Conservation (phyloP, 2,329 filamentous ascomycete genomes). For the Leptographium radiaticola region DNA sequence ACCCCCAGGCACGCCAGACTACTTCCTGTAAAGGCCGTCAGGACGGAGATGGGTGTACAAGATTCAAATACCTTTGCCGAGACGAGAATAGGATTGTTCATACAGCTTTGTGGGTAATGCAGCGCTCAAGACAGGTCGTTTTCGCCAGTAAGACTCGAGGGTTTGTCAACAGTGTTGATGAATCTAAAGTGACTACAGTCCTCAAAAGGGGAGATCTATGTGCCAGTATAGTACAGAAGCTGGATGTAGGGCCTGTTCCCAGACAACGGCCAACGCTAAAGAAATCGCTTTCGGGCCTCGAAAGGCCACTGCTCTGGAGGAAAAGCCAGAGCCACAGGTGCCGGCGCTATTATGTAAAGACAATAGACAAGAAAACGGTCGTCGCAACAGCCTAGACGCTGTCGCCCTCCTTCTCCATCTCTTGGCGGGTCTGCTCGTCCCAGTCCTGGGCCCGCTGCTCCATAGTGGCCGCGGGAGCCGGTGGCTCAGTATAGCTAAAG, state of each 20-base stretch:
- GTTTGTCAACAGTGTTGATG: too few species aligned
- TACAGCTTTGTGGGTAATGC: background rate
- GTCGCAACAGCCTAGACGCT: background rate
- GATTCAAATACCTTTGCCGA: background rate
- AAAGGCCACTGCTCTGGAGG: background rate
- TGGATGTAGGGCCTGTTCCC: too few species aligned
- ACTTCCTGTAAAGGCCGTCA: constrained; percentile 65
- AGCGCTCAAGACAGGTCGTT: too few species aligned
- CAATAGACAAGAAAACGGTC: background rate
- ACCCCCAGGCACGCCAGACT: constrained; percentile 70
- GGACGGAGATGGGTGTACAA: background rate
- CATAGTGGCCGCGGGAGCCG: background rate
- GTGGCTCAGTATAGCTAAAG: constrained; percentile 9
- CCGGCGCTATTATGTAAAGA: too few species aligned
- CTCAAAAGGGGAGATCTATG: background rate
- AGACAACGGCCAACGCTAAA: too few species aligned
- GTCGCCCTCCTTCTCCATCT: background rate
- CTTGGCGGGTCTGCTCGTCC: background rate
- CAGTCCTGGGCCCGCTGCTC: background rate
- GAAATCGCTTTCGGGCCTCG: too few species aligned
- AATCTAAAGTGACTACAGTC: too few species aligned
- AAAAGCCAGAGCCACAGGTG: background rate
- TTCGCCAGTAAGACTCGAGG: too few species aligned
- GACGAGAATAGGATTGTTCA: background rate
- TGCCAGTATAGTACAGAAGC: background rate